Evolutionary conservation across 208 protist species (phyloP), one percentile per base, ranked within the genome.

Genomic region (Endotrypanum monterogeii): DNA sequence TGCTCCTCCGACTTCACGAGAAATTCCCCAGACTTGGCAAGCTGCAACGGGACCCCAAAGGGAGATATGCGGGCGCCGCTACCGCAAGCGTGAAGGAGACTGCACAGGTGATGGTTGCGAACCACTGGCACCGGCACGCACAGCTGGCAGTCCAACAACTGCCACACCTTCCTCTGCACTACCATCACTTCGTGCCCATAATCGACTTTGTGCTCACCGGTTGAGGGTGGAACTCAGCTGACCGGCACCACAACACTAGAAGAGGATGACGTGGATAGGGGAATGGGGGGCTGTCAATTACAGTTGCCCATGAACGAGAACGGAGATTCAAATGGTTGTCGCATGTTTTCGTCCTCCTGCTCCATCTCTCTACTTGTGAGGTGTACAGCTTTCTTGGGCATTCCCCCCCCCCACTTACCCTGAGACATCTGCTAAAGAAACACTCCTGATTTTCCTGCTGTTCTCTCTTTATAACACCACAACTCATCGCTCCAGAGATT

Each of bases 91-190:
- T 32, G 12, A 7, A 41, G 1, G 44, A 32, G 6, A 23, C 11
- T 5, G 30, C 41, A 9, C 66, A 70, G 28, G 50, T 4, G 30
- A 54, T 39, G 16, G 12, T 56, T 48, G 60, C 57, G 61, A 66
- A 68, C 25, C 76, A 72, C 32, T 80, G 76, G 76, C 63, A 61
- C n/a, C 63, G 54, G 14, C 66, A 73, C 44, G 56, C 71, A 14
- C 32, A 41, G 20, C 37, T 35, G 35, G 66, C 41, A 4, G 48
- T 71, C 44, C 62, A 14, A 11, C 55, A 56, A 37, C 35, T 73
- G 8, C 30, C 37, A n/a, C 35, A 69, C 32, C 46, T 82, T 1
- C 16, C 28, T 50, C n/a, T 4, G 7, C 35, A 44, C 57, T 70
- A 76, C 57, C 20, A 46, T 30, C 66, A 65, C 41, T 44, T 55